These are phyloP conservation scores for Anisodus tanguticus DNA, from an alignment of 257 asterid genomes.

Conservation along the genomic window DNA sequence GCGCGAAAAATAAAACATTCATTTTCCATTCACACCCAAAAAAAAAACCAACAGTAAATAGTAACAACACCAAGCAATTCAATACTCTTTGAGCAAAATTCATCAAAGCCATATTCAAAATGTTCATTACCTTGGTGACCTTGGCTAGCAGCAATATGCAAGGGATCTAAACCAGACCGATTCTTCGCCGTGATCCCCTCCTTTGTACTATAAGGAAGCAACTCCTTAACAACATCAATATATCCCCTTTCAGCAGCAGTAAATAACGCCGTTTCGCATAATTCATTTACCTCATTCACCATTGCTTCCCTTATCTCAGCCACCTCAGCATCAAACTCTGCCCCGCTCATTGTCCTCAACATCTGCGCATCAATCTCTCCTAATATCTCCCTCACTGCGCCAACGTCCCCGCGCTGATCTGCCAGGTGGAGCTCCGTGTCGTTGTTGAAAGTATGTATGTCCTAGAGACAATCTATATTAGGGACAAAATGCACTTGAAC, in stretches of 20 bases:
- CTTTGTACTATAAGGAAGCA: conserved; percentile 52
- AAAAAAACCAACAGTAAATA: not conserved
- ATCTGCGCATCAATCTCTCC: conserved; percentile 73
- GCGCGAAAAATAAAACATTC: too few relatives aligned
- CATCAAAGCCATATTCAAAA: not conserved
- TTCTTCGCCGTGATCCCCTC: conserved; percentile 55
- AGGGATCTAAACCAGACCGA: conserved; percentile 57
- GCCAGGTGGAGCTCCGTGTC: conserved; percentile 93
- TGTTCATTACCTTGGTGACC: conserved; percentile 22
- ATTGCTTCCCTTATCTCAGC: conserved; percentile 59
- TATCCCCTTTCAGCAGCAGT: conserved; percentile 58
- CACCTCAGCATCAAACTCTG: conserved; percentile 62
- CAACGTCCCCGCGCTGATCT: conserved; percentile 76
- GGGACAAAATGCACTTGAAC: too few relatives aligned
- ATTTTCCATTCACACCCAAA: too few relatives aligned
- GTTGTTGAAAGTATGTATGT: conserved; percentile 49
- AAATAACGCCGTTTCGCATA: conserved; percentile 64
- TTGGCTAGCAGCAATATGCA: conserved; percentile 61
- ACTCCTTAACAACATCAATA: conserved; percentile 50
- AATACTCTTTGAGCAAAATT: not conserved
- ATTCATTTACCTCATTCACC: conserved; percentile 65
- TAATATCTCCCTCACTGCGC: conserved; percentile 66
- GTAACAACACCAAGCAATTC: not conserved
- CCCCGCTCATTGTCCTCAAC: conserved; percentile 55
- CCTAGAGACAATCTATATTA: too few relatives aligned